Base-by-base conservation (phyloP, 192 early-diverging fungal species). In the Cetraspora pellucida region DNA sequence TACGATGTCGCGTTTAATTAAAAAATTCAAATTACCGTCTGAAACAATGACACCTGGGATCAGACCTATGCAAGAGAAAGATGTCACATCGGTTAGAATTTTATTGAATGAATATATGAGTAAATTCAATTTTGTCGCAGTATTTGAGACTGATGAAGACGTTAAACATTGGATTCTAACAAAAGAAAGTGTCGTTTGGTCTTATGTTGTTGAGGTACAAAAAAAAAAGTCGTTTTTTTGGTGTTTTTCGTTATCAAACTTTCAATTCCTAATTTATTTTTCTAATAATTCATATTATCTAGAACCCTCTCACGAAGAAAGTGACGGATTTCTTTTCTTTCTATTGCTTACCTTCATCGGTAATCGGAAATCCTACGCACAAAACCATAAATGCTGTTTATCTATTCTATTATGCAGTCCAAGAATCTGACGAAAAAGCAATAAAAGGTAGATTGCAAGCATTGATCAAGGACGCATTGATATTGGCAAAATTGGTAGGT, bases 241-340 rank as follows among this genome's bases (percentile, higher is more conserved):
- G 13, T 76, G 52, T 67, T 74, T 72, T 46, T 60, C 7, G 7
- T 37, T 37, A 37, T 37, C 37, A 0, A 37, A 37, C 1, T 37
- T 37, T 37, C 5, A 37, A 37, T 37, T 37, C 31, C 5, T 37
- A 37, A 3, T 37, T 37, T 37, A 3, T 37, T 37, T 37, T 37
- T 7, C 7, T 37, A 37, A 1, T 37, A 37, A 37, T 7, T 37
- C 7, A 11, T 13, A 19, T 2, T 54, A 3, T 54, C 5, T 57
- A 77, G 89, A 85, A 89, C 55, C 84, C 82, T 68, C 82, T 77
- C 77, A 89, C 78, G 76, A 87, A 89, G 46, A 82, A 87, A 57
- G 82, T 99, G 73, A 92, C 92, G 2, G 93, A 98, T 77, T 95
- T 99, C 77, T 86, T 95, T 72, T 95, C 95, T 7, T 99, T 97